Conservation (phyloP, 768 basidiomycete species). For the Pleurotus citrinopileatus region DNA sequence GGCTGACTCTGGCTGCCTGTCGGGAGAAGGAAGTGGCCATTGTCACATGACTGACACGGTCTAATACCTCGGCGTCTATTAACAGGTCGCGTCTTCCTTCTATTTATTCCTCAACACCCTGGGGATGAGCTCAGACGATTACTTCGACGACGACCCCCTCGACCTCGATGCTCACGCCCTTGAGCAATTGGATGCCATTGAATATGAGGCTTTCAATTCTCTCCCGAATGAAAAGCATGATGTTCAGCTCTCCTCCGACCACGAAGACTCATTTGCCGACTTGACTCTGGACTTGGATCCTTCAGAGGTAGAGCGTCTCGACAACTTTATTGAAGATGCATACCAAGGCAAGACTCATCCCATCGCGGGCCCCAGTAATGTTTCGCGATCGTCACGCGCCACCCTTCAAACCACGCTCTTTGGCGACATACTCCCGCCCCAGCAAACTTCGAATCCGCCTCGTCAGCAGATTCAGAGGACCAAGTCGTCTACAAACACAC, state of each 20-base stretch:
- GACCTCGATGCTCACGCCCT: constrained; percentile 57
- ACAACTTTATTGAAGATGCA: constrained; percentile 48
- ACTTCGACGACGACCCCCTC: constrained; percentile 56
- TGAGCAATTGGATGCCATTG: constrained; percentile 65
- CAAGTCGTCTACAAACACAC: constrained; percentile 39
- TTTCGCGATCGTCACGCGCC: constrained; percentile 26
- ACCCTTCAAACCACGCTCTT: constrained; percentile 64
- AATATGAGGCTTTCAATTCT: constrained; percentile 42
- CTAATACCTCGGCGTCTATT: not conserved
- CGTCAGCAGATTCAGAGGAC: constrained; percentile 36
- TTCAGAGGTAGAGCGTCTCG: constrained; percentile 49
- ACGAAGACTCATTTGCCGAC: constrained; percentile 47
- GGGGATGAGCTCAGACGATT: constrained; percentile 77
- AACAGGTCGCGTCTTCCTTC: not conserved
- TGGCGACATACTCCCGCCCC: constrained; percentile 47
- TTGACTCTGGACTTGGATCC: constrained; percentile 57
- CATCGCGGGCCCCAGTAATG: constrained; percentile 38
- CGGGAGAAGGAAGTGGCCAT: constrained; percentile 9
- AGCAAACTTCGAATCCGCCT: constrained; percentile 22
- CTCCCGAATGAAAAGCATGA: constrained; percentile 7
- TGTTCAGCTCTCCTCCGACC: constrained; percentile 16
- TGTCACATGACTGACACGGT: not conserved
- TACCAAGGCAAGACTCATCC: constrained; percentile 38
- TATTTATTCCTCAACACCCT: not conserved
- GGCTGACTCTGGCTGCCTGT: not conserved